Conservation (phyloP, 352 stramenopile species). For the Phytophthora quininea region DNA sequence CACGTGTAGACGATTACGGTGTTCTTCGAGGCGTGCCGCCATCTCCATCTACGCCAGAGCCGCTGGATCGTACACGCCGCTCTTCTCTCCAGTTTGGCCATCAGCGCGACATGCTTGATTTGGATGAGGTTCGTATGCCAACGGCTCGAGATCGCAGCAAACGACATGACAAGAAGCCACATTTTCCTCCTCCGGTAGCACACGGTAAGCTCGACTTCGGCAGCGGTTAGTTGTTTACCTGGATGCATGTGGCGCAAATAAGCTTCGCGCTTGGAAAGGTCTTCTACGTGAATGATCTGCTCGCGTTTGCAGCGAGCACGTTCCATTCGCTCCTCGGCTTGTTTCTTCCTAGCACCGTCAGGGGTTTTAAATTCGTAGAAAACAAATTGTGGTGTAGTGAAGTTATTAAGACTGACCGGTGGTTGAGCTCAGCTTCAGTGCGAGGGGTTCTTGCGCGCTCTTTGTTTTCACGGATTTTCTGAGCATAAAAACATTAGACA, state of each 20-base stretch:
- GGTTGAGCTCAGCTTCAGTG: constrained; percentile 27
- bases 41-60: constrained; percentile 69
- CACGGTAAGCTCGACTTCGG: constrained; percentile 39
- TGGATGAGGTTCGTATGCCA: constrained; percentile 44
- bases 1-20: constrained; percentile 70
- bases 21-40: constrained; percentile 63
- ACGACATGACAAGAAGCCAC: constrained; percentile 61
- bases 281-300: constrained; percentile 48
- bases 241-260: constrained; percentile 44
- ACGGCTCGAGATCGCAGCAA: constrained; percentile 35
- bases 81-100: constrained; percentile 40
- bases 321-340: constrained; percentile 55
- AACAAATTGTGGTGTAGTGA: too few species aligned
- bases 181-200: constrained; percentile 48
- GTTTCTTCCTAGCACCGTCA: constrained; percentile 62
- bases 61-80: constrained; percentile 62
- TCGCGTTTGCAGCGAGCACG: constrained; percentile 49
- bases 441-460: constrained; percentile 38
- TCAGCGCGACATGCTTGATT: constrained; percentile 37
- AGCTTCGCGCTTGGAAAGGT: constrained; percentile 39
- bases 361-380: too few species aligned
- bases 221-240: constrained; percentile 24
- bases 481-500: neutral
- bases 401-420: constrained; percentile 22
- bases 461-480: constrained; percentile 77